phyloP scores from a whole-genome alignment of 805 yeast genomes.

The Wickerhamiella slavikovae region DNA sequence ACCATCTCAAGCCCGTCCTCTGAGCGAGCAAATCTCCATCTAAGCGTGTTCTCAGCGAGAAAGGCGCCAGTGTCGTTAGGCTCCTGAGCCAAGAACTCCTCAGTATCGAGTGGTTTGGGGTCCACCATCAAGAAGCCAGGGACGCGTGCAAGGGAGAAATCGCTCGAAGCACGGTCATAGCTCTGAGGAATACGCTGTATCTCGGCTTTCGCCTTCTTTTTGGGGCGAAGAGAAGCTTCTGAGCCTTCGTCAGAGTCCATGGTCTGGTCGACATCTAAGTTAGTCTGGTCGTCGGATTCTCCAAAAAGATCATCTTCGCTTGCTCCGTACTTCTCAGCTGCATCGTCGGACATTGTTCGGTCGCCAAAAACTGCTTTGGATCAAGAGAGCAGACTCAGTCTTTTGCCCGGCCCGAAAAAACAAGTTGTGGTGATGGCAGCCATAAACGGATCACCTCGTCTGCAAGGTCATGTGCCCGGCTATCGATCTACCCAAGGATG shows the following conservation, averaged over 20 bases:
- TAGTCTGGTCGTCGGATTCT: slow-evolving; percentile 6
- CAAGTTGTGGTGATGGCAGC: no score
- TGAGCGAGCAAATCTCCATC: slow-evolving; percentile 76
- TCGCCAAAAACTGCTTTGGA: no score
- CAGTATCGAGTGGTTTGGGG: slow-evolving; percentile 75
- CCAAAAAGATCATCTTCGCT: background rate
- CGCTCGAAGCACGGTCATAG: slow-evolving; percentile 6
- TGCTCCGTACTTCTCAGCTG: no score
- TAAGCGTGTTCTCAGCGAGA: slow-evolving; percentile 56
- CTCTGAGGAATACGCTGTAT: slow-evolving; percentile 11
- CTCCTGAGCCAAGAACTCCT: slow-evolving; percentile 27
- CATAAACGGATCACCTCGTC: no score
- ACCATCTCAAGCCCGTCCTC: slow-evolving; percentile 44
- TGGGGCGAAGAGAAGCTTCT: slow-evolving; percentile 2
- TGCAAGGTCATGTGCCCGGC: no score
- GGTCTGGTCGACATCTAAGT: slow-evolving; percentile 9
- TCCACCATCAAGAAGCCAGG: slow-evolving; percentile 74
- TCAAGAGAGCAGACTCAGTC: no score
- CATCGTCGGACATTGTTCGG: no score
- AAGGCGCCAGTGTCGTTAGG: slow-evolving; percentile 26
- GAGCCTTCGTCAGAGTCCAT: slow-evolving; percentile 6
- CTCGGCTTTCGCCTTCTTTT: slow-evolving; percentile 3
- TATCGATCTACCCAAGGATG: no score
- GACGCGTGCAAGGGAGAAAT: slow-evolving; percentile 27
- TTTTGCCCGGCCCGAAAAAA: no score